These are phyloP conservation scores for Chaetomiaceae sp. DNA, from an alignment of 2,329 filamentous ascomycete genomes.

Conservation along the genomic window DNA sequence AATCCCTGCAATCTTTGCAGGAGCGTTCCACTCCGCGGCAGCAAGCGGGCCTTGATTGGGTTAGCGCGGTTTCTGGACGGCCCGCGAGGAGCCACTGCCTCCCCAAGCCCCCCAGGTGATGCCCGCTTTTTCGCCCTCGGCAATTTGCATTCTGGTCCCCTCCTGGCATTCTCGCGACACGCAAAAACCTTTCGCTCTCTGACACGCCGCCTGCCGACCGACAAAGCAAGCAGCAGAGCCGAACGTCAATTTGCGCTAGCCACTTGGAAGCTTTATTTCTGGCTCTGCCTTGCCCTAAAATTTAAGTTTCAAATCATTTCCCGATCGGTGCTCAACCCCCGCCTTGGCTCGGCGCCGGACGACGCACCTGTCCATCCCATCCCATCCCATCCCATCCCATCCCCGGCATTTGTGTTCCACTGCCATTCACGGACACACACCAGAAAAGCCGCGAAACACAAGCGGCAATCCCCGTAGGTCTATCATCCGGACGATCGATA, in stretches of 20 bases:
- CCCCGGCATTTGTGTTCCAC: conserved; percentile 18
- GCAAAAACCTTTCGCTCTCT: conserved; percentile 22
- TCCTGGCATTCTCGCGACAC: conserved; percentile 26
- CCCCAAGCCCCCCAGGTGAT: too few species aligned
- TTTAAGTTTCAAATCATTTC: conserved; percentile 1
- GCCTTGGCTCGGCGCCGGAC: conserved; percentile 13
- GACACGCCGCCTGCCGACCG: conserved; percentile 20
- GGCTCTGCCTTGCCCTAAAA: background rate
- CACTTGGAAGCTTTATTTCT: conserved; percentile 9
- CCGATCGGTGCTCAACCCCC: conserved; percentile 3
- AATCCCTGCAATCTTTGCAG: background rate
- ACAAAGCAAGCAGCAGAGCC: conserved; percentile 11
- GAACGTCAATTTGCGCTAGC: conserved; percentile 5
- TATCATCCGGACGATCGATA: conserved; percentile 20
- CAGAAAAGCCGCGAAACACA: conserved; percentile 19
- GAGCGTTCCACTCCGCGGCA: background rate
- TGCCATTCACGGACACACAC: conserved; percentile 5
- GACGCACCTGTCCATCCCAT: conserved; percentile 1
- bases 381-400: too few species aligned
- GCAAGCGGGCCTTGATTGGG: background rate
- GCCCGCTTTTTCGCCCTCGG: conserved; percentile 19
- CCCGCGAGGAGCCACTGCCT: conserved; percentile 14
- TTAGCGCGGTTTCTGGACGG: conserved; percentile 15
- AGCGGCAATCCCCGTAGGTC: conserved; percentile 22
- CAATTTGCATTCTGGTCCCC: conserved; percentile 19